phyloP scores from a whole-genome alignment of 2,329 filamentous ascomycete genomes.

The Chaetoscypha palmicola region DNA sequence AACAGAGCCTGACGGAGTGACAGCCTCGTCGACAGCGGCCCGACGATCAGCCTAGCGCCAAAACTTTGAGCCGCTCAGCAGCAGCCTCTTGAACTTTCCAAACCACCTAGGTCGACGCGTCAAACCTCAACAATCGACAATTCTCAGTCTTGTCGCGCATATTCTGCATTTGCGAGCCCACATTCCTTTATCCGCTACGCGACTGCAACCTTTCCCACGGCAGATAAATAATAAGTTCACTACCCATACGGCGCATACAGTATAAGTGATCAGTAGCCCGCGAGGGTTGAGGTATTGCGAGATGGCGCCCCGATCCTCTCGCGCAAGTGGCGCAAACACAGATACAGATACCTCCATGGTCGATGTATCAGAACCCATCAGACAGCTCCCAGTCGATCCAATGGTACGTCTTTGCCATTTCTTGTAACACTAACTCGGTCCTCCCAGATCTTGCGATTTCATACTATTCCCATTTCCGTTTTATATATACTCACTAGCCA shows the following conservation, averaged over 20 bases:
- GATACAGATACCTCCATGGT: slow-evolving; percentile 51
- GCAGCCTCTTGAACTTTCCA: neutral
- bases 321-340: slow-evolving; percentile 39
- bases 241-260: slow-evolving; percentile 14
- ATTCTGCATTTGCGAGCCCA: slow-evolving; percentile 11
- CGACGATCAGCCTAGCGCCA: neutral
- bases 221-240: slow-evolving; percentile 1
- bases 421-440: too few relatives aligned
- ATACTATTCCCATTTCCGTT: neutral
- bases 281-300: slow-evolving; percentile 27
- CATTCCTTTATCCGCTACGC: slow-evolving; percentile 15
- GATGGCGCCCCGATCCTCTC: slow-evolving; percentile 51
- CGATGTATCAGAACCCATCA: slow-evolving; percentile 41
- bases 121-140: neutral
- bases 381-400: slow-evolving; percentile 28
- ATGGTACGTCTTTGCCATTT: slow-evolving; percentile 25
- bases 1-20: too few relatives aligned
- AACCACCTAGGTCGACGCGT: slow-evolving; percentile 2
- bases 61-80: neutral
- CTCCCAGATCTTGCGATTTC: neutral
- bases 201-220: slow-evolving; percentile 2
- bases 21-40: too few relatives aligned
- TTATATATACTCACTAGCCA: slow-evolving; percentile 2
- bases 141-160: slow-evolving; percentile 7
- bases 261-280: too few relatives aligned